Evolutionary conservation across 140 eudicot species (phyloP).

Genomic region (Stevia rebaudiana): DNA sequence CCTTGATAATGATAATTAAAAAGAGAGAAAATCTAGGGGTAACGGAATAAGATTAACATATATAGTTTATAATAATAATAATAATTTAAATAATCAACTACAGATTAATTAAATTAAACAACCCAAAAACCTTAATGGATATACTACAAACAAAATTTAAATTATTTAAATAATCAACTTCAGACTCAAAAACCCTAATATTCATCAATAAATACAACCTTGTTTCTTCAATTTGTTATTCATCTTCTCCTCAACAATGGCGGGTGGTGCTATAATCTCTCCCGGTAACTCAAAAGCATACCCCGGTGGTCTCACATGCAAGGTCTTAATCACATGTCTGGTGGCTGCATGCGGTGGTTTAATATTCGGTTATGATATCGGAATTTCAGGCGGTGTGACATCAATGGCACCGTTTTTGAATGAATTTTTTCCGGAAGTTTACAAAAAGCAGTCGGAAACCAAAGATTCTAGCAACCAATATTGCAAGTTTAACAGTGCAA

Average conservation of each 20-base stretch:
- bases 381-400: slow-evolving; percentile 52
- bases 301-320: slow-evolving; percentile 35
- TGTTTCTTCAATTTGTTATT: not conserved
- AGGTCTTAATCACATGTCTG: slow-evolving; percentile 26
- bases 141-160: not conserved
- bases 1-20: too few species aligned
- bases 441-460: slow-evolving; percentile 7
- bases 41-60: not conserved
- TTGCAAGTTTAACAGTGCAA: slow-evolving; percentile 34
- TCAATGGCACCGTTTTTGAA: slow-evolving; percentile 38
- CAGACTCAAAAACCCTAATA: not conserved
- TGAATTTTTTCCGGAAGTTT: slow-evolving; percentile 35
- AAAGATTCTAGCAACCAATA: slow-evolving; percentile 29
- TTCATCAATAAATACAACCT: slow-evolving; percentile 10
- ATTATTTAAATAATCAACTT: too few species aligned
- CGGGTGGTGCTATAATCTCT: slow-evolving; percentile 23
- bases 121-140: not conserved
- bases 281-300: slow-evolving; percentile 25
- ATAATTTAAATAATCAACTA: not conserved
- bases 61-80: too few species aligned
- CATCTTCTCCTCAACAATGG: slow-evolving; percentile 15
- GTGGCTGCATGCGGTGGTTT: slow-evolving; percentile 48
- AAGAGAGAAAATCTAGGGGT: too few species aligned
- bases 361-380: slow-evolving; percentile 49
- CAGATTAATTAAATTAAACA: not conserved